phyloP scores from a whole-genome alignment of 169 alveolate species.

The Amoebophrya sp. region DNA sequence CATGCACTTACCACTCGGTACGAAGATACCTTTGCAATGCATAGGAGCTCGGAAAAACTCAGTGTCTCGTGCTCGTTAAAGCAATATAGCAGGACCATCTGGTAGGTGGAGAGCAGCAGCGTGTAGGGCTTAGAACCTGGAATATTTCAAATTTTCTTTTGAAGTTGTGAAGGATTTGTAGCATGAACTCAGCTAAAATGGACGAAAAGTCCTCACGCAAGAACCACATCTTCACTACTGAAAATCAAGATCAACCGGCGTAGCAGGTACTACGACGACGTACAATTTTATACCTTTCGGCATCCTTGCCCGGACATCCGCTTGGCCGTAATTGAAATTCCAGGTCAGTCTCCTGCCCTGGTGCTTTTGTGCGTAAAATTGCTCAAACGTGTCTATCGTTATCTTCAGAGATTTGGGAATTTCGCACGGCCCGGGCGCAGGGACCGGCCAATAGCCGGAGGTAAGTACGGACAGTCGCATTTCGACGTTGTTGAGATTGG shows the following conservation, averaged over 20 bases:
- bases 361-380: slow-evolving; percentile 17
- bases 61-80: slow-evolving; percentile 1
- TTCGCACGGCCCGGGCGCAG: not conserved
- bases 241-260: no score
- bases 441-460: slow-evolving; percentile 33
- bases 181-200: no score
- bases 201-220: no score
- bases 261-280: no score
- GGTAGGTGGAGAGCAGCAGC: slow-evolving; percentile 23
- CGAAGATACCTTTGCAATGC: no score
- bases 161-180: no score
- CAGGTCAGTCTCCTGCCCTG: slow-evolving; percentile 26
- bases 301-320: slow-evolving; percentile 28
- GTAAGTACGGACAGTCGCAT: not conserved
- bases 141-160: no score
- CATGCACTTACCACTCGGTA: no score
- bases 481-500: not conserved
- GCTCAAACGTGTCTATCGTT: not conserved
- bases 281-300: not conserved
- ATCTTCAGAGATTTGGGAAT: no score
- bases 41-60: not conserved
- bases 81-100: not conserved
- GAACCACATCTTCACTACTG: no score
- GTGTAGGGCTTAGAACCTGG: not conserved
- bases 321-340: slow-evolving; percentile 28